Base-by-base conservation (phyloP, 768 basidiomycete species). In the Leucocoprinus birnbaumii region DNA sequence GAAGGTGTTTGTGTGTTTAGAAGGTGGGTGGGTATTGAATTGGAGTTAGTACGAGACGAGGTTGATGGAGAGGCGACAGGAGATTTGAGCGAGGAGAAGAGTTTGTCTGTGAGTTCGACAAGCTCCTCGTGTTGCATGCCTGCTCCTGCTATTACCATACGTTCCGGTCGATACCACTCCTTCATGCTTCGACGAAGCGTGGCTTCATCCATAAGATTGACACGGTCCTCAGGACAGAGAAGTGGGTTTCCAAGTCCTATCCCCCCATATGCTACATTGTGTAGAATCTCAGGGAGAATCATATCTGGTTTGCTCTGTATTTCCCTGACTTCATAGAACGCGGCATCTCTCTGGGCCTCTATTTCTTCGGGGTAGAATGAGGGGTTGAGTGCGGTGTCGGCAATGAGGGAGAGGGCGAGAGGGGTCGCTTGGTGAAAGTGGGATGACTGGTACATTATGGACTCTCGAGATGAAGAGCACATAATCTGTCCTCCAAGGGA, bases 401-500 rank as follows among this genome's bases (percentile, higher is more conserved):
- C 83, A 57, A 99, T 91, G 58, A 98, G 82, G 24, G 89, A 87
- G 48, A 99, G 67, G 10, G 94, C 93, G 6, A 85, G 77, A 1
- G 90, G 84, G 2, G 94, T 91, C 38, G 84, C 85, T 58, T 84
- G 76, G 61, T 93, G 85, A 65, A 94, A 95, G 68, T 96, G 89
- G 37, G 94, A 92, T 10, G 96, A 96, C 71, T 98, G 97, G 67
- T 98, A 99, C 89, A 97, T 92, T 65, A 98, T 94, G 19, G 92
- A 83, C 68, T 99, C 97, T 44, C 97, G 80, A 2, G 93, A 88
- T 16, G 93, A 91, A 16, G 93, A 87, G 65, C 90, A 94, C 70
- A 89, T 78, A 56, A 98, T 94, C 72, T 96, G 93, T 14, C 94
- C 93, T 38, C 96, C 95, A 31, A 96, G 79, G 2, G 79, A 78